These are phyloP conservation scores for Phanerochaete sordida DNA, from an alignment of 768 basidiomycete genomes.

Conservation along the genomic window DNA sequence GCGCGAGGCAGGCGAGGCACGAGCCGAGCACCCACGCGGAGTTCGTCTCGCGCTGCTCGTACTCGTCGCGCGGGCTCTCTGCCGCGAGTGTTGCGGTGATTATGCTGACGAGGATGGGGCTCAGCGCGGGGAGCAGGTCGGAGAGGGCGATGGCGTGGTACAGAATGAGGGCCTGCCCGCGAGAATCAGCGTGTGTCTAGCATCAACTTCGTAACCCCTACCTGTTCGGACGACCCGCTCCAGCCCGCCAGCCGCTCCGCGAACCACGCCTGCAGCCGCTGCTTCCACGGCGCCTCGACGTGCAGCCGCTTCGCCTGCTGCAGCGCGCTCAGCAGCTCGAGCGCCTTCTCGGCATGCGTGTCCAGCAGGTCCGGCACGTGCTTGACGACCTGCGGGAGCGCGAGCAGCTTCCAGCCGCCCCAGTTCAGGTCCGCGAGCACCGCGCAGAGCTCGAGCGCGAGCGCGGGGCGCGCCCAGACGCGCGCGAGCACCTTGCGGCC, in stretches of 20 bases:
- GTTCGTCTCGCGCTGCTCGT: conserved; percentile 34
- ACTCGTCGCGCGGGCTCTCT: conserved; percentile 23
- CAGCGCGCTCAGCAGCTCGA: conserved; percentile 51
- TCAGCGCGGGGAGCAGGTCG: conserved; percentile 43
- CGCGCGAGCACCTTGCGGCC: conserved; percentile 56
- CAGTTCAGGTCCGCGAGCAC: conserved; percentile 62
- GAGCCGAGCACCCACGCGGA: conserved; percentile 55
- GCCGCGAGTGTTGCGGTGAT: conserved; percentile 38
- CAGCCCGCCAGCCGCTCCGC: conserved; percentile 40
- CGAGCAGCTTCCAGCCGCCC: conserved; percentile 76
- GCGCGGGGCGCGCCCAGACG: conserved; percentile 36
- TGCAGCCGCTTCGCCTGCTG: conserved; percentile 45
- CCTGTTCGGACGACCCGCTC: conserved; percentile 36
- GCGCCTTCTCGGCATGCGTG: conserved; percentile 35
- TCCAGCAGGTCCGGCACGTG: conserved; percentile 45
- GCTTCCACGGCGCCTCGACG: conserved; percentile 58
- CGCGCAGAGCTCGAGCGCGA: conserved; percentile 55
- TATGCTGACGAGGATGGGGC: conserved; percentile 40
- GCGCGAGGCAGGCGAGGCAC: conserved; percentile 54
- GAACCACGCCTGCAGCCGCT: conserved; percentile 48
- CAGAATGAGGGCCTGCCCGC: conserved; percentile 46
- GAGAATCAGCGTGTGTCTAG: not conserved
- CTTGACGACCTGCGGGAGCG: conserved; percentile 55
- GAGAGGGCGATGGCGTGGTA: conserved; percentile 53
- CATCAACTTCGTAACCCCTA: conserved; percentile 21